These are phyloP conservation scores for Alternaria dauci DNA, from an alignment of 2,329 filamentous ascomycete species.

Conservation along the genomic window DNA sequence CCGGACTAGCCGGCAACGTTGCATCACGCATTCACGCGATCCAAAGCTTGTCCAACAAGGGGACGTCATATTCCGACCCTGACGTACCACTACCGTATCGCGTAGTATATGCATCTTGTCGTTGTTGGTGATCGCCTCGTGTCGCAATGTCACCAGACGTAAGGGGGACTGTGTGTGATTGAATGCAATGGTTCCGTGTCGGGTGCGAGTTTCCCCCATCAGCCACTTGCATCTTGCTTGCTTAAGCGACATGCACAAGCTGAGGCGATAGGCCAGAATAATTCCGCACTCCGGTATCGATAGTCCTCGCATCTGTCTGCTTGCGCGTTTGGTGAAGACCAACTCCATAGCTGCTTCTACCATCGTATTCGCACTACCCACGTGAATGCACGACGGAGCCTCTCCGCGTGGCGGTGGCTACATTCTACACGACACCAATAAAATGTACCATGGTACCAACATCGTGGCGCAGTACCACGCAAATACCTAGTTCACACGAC, in stretches of 20 bases:
- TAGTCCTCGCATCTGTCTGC: not conserved
- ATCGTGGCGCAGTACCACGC: not conserved
- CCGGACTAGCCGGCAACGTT: not conserved
- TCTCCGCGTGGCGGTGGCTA: not conserved
- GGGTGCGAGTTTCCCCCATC: not conserved
- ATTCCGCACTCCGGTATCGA: not conserved
- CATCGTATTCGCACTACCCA: not conserved
- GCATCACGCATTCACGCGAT: not conserved
- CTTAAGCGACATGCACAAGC: not conserved
- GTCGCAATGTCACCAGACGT: not conserved
- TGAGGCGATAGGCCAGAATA: not conserved
- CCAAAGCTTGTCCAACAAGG: not conserved
- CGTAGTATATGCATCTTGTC: not conserved
- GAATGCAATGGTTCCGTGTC: not conserved
- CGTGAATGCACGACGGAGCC: not conserved
- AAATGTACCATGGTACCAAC: not conserved
- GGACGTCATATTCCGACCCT: not conserved
- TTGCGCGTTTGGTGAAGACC: not conserved
- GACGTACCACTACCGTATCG: not conserved
- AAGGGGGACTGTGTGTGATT: not conserved
- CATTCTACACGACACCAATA: not conserved
- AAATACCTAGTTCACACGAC: not conserved
- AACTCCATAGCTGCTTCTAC: not conserved
- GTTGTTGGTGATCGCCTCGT: not conserved
- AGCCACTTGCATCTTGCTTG: not conserved